Conservation (phyloP, 1,284 basidiomycete species). For the Melampsora larici-populina region DNA sequence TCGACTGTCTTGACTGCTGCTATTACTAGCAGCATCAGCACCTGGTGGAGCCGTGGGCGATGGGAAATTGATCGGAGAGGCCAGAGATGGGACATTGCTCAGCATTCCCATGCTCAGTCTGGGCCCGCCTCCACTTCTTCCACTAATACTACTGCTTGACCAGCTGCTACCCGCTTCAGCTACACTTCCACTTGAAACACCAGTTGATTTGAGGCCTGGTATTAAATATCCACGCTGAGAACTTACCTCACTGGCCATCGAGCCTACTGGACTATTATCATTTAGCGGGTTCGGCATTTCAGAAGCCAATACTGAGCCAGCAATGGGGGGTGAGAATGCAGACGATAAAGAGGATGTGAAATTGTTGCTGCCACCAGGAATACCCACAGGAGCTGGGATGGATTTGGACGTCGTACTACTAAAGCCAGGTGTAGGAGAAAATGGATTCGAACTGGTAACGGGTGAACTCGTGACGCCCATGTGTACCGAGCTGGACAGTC, state of each 20-base stretch:
- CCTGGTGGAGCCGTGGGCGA: slow-evolving; percentile 2
- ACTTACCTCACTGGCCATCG: not conserved
- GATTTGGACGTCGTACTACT: slow-evolving; percentile 45
- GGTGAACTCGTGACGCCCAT: slow-evolving; percentile 48
- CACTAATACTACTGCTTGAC: slow-evolving; percentile 21
- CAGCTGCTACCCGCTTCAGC: slow-evolving; percentile 24
- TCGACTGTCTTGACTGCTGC: slow-evolving; percentile 31
- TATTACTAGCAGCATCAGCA: slow-evolving; percentile 10
- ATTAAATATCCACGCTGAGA: slow-evolving; percentile 3
- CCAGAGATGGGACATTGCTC: slow-evolving; percentile 12
- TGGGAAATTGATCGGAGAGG: slow-evolving; percentile 34
- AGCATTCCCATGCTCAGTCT: not conserved
- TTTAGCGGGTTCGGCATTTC: not conserved
- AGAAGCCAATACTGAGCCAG: not conserved
- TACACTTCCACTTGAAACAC: slow-evolving; percentile 3
- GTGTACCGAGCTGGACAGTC: slow-evolving; percentile 44
- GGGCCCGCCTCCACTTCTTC: not conserved
- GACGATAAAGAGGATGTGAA: slow-evolving; percentile 48
- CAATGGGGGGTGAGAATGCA: slow-evolving; percentile 20
- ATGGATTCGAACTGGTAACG: slow-evolving; percentile 40
- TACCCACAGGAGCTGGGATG: slow-evolving; percentile 15
- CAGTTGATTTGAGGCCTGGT: not conserved
- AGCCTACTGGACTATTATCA: slow-evolving; percentile 26
- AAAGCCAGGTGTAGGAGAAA: slow-evolving; percentile 49
- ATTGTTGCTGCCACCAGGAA: slow-evolving; percentile 31